Evolutionary conservation across 768 basidiomycete genomes (phyloP), one percentile per base, ranked within the genome.

Genomic region (Leccinum imitatum): DNA sequence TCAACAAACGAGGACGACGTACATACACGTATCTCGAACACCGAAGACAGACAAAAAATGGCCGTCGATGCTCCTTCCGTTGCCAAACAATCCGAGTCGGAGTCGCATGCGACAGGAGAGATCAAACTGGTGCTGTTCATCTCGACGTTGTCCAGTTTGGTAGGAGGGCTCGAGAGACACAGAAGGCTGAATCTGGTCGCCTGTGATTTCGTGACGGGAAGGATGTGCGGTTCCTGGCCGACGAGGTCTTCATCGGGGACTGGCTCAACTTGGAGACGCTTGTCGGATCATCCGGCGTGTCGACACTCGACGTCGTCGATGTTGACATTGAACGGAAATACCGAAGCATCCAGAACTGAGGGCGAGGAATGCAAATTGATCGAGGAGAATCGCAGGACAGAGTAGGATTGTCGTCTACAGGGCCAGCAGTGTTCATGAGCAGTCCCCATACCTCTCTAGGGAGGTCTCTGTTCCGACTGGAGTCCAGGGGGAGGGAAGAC

Each of bases 401-500:
- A 48, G 54, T 4, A n/a, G 35, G 19, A 13, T 44, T 21, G 1
- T 51, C 35, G 13, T 53, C 37, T 11, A 63, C 33, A 9, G 59
- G 68, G 33, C 72, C 65, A 1, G 51, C 41, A 0, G 65, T 63
- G 5, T 59, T 62, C 46, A 35, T 33, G 54, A 74, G 52, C 6
- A 58, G 1, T 3, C 71, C 71, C 71, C 71, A 73, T 1, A 74
- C 56, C 13, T 67, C 52, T 6, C 52, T 6, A 44, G 13, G 6
- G 59, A 27, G 3, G 63, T 15, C 1, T 15, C 2, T 19, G 47
- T 61, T 56, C 67, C 67, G 19, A 53, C 7, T 4, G 73, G 69
- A 14, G 73, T 73, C 71, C 71, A 74, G 6, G 73, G 71, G 3
- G 71, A 74, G 15, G 67, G 64, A 11, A 71, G 71, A 30, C 25